phyloP scores from a whole-genome alignment of 139 green algal species.

The Chlamydomonas asymmetrica region DNA sequence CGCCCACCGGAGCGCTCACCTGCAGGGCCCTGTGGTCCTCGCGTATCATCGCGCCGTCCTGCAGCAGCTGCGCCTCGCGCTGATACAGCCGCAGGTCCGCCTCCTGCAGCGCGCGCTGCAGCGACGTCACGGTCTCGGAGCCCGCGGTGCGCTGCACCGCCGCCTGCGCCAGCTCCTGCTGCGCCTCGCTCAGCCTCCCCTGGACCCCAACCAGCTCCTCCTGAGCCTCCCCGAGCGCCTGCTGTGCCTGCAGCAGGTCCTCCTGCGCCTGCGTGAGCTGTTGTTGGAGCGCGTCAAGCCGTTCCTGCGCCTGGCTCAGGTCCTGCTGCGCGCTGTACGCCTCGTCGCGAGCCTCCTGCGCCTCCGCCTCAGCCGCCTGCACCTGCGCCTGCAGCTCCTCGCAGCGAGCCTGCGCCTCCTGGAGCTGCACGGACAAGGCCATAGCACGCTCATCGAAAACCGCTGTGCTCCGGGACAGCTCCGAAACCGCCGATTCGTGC shows the following conservation, averaged over 20 bases:
- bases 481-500: too few relatives aligned
- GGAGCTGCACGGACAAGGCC: background rate
- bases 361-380: background rate
- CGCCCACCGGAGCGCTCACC: too few relatives aligned
- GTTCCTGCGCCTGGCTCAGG: background rate
- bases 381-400: background rate
- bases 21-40: too few relatives aligned
- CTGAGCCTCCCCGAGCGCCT: background rate
- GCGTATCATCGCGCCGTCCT: too few relatives aligned
- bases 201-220: background rate
- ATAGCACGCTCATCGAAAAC: too few relatives aligned
- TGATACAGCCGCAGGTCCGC: too few relatives aligned
- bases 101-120: too few relatives aligned
- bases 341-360: background rate
- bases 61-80: too few relatives aligned
- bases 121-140: too few relatives aligned
- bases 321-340: background rate
- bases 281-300: background rate
- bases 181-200: background rate
- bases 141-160: background rate
- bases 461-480: too few relatives aligned
- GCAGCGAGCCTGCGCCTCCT: background rate
- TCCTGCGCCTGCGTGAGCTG: background rate
- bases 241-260: background rate
- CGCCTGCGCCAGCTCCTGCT: background rate